These are phyloP conservation scores for Hypoxylon sp. DNA, from an alignment of 2,329 filamentous ascomycete genomes.

Conservation along the genomic window DNA sequence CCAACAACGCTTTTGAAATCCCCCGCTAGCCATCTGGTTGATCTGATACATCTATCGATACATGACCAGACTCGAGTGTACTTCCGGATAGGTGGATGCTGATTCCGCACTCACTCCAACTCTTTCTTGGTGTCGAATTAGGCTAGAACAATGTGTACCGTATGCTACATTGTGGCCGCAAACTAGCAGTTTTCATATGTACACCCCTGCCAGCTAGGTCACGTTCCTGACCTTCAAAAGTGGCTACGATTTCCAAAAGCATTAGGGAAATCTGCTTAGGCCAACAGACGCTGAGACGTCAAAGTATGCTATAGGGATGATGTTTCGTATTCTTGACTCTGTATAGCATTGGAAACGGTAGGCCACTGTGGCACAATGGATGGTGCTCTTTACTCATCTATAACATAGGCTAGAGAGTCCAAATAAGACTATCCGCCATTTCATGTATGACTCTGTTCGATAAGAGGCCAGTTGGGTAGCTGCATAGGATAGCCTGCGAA, in stretches of 20 bases:
- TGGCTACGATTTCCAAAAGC: conserved; percentile 15
- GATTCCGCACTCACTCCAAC: not conserved
- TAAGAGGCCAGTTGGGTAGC: conserved; percentile 16
- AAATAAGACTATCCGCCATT: conserved; percentile 20
- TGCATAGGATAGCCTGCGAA: conserved; percentile 24
- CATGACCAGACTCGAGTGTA: conserved; percentile 5
- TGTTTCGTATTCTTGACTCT: conserved; percentile 8
- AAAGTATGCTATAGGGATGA: conserved; percentile 6
- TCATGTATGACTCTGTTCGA: conserved; percentile 21
- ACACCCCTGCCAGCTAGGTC: conserved; percentile 9
- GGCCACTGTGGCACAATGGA: conserved; percentile 7
- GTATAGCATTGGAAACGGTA: not conserved
- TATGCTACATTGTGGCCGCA: conserved; percentile 9
- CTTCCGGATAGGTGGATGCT: conserved; percentile 15
- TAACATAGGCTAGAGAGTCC: conserved; percentile 11
- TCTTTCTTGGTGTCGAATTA: conserved; percentile 6
- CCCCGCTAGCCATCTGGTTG: conserved; percentile 1
- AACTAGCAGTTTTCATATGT: conserved; percentile 11
- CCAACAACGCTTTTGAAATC: conserved; percentile 18
- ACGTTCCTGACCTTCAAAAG: conserved; percentile 9
- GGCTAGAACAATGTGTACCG: conserved; percentile 10
- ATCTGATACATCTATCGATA: conserved; percentile 15
- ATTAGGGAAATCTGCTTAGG: conserved; percentile 6
- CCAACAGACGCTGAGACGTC: conserved; percentile 6
- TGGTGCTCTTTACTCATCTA: conserved; percentile 16